Conservation (phyloP, 140 eudicot species). For the Stevia rebaudiana region DNA sequence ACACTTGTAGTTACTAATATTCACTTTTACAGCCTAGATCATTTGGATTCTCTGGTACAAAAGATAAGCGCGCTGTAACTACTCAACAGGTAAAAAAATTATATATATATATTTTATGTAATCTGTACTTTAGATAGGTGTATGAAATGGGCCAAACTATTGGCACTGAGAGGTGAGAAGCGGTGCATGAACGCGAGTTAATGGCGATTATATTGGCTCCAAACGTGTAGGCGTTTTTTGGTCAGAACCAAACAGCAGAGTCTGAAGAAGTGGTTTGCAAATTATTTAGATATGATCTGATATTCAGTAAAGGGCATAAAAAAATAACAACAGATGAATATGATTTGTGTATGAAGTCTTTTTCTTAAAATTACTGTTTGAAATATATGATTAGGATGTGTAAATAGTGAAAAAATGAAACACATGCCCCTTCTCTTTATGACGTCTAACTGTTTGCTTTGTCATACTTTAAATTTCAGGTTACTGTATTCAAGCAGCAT, state of each 20-base stretch:
- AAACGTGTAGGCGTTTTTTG: too few species aligned
- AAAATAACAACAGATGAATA: too few species aligned
- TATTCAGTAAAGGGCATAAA: too few species aligned
- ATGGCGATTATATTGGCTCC: too few species aligned
- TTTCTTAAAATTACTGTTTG: too few species aligned
- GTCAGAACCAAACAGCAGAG: too few species aligned
- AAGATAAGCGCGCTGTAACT: conserved; percentile 91
- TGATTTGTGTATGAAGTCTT: not conserved
- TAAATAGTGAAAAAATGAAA: not conserved
- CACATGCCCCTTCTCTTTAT: not conserved
- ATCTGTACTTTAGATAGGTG: not conserved
- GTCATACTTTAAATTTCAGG: conserved; percentile 36
- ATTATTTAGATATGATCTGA: too few species aligned
- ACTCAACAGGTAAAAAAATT: conserved; percentile 98
- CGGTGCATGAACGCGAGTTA: too few species aligned
- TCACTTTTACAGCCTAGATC: conserved; percentile 64
- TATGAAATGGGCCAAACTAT: not conserved
- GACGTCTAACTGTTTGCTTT: conserved; percentile 6
- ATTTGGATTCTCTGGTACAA: conserved; percentile 97
- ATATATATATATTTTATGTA: conserved; percentile 10
- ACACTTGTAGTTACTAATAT: conserved; percentile 1
- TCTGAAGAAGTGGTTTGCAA: too few species aligned
- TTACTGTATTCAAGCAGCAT: conserved; percentile 77
- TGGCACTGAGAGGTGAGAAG: not conserved
- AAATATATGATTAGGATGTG: conserved; percentile 2